A percentile compares a stretch with the other conserved stretches of the same genome.
Evolutionary conservation across 2,329 filamentous ascomycete species (phyloP).

Genomic region (Aspergillus sp.): DNA sequence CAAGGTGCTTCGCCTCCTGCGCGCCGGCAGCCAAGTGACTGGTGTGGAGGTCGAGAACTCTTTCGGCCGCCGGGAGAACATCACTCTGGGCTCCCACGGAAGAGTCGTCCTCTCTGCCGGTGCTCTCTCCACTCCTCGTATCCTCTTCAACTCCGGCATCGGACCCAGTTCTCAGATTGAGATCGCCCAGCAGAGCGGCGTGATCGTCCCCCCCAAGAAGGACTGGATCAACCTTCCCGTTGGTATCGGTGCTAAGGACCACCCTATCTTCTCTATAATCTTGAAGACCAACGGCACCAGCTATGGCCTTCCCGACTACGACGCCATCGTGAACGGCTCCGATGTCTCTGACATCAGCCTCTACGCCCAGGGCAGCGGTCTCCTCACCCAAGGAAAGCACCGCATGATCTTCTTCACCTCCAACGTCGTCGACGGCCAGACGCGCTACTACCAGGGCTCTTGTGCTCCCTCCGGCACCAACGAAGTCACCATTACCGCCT

Average conservation of each 20-base stretch:
- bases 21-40: slow-evolving; percentile 62
- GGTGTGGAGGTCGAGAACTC: slow-evolving; percentile 44
- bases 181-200: slow-evolving; percentile 47
- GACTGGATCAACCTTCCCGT: slow-evolving; percentile 56
- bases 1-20: slow-evolving; percentile 66
- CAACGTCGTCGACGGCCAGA: slow-evolving; percentile 26
- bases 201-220: slow-evolving; percentile 43
- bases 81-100: slow-evolving; percentile 59
- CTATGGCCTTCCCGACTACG: slow-evolving; percentile 14
- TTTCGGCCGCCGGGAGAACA: slow-evolving; percentile 54
- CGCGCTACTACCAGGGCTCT: slow-evolving; percentile 31
- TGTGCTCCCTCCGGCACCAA: slow-evolving; percentile 20
- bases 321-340: not conserved
- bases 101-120: slow-evolving; percentile 70
- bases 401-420: slow-evolving; percentile 31
- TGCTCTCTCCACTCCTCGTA: slow-evolving; percentile 68
- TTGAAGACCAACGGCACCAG: slow-evolving; percentile 10
- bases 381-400: slow-evolving; percentile 28
- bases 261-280: slow-evolving; percentile 21
- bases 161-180: slow-evolving; percentile 57
- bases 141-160: slow-evolving; percentile 65
- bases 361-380: slow-evolving; percentile 24
- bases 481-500: slow-evolving; percentile 25
- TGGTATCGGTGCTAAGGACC: slow-evolving; percentile 53
- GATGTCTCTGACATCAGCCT: slow-evolving; percentile 25